Conservation (phyloP, 495 filamentous ascomycete genomes). For the Hapsidospora chrysogenum region DNA sequence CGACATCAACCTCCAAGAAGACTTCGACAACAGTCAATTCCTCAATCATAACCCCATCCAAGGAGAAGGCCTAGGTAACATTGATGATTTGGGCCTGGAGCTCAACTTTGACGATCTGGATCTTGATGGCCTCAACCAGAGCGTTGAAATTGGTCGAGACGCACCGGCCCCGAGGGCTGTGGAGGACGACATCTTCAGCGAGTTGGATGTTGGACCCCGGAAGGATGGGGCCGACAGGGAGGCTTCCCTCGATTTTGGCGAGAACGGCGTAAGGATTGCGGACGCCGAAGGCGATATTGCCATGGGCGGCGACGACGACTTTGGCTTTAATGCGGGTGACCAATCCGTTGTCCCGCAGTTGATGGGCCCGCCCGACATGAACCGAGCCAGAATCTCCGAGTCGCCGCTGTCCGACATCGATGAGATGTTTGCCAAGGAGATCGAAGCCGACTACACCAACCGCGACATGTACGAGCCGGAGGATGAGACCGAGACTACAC, state of each 20-base stretch:
- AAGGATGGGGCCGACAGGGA: constrained; percentile 20
- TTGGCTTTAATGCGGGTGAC: constrained; percentile 31
- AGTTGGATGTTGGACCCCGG: constrained; percentile 32
- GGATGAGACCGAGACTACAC: constrained; percentile 26
- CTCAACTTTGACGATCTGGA: constrained; percentile 44
- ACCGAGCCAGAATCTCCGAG: constrained; percentile 40
- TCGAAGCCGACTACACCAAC: constrained; percentile 33
- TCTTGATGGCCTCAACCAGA: constrained; percentile 36
- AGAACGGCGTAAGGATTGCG: constrained; percentile 32
- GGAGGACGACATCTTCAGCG: constrained; percentile 60
- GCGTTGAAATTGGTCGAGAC: constrained; percentile 74
- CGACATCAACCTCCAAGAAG: constrained; percentile 45
- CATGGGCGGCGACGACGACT: constrained; percentile 43
- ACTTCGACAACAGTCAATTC: constrained; percentile 47
- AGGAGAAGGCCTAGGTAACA: constrained; percentile 34
- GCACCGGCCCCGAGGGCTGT: constrained; percentile 45
- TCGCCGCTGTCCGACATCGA: constrained; percentile 60
- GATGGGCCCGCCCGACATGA: constrained; percentile 21
- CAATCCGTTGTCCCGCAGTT: constrained; percentile 27
- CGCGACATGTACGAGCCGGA: constrained; percentile 39
- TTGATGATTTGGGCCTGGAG: constrained; percentile 39
- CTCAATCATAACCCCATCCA: constrained; percentile 21
- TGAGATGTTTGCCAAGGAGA: constrained; percentile 31
- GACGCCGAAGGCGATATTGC: constrained; percentile 43
- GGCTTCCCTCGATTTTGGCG: constrained; percentile 23